Percentiles rank a stretch among this genome's conserved stretches.
phyloP scores from a whole-genome alignment of 768 basidiomycete genomes.

The Lanmaoa pseudosensibilis region DNA sequence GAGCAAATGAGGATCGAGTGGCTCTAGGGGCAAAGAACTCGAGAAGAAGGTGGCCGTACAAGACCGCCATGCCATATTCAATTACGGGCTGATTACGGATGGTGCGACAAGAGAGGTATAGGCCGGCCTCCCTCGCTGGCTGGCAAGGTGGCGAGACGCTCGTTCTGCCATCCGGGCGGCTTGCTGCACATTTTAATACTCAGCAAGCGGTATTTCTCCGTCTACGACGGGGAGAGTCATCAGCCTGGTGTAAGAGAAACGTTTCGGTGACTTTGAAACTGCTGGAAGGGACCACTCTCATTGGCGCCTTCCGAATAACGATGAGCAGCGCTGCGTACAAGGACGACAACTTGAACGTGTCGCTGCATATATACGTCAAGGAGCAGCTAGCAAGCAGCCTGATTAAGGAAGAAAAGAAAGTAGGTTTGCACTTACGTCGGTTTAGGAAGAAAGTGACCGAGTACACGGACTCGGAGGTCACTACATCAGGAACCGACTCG shows the following conservation, averaged over 20 bases:
- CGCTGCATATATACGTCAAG: constrained; percentile 25
- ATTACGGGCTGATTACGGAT: constrained; percentile 11
- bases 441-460: constrained; percentile 10
- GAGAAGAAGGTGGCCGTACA: constrained; percentile 20
- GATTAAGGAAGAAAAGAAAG: constrained; percentile 5
- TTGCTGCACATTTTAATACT: constrained; percentile 6
- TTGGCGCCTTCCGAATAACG: constrained; percentile 1
- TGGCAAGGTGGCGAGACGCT: constrained; percentile 6
- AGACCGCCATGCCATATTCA: constrained; percentile 19
- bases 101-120: not conserved
- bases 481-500: constrained; percentile 27
- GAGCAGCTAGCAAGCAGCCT: not conserved
- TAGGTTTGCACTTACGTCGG: constrained; percentile 14
- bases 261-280: constrained; percentile 3
- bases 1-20: constrained; percentile 39
- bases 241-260: constrained; percentile 9
- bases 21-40: constrained; percentile 33
- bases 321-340: not conserved
- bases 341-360: constrained; percentile 28
- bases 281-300: not conserved
- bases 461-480: constrained; percentile 6
- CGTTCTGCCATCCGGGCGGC: constrained; percentile 10
- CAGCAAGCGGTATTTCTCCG: constrained; percentile 10
- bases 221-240: constrained; percentile 1
- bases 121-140: not conserved